Evolutionary conservation across 1,284 basidiomycete genomes (phyloP).

Genomic region (Phellopilus nigrolimitatus): DNA sequence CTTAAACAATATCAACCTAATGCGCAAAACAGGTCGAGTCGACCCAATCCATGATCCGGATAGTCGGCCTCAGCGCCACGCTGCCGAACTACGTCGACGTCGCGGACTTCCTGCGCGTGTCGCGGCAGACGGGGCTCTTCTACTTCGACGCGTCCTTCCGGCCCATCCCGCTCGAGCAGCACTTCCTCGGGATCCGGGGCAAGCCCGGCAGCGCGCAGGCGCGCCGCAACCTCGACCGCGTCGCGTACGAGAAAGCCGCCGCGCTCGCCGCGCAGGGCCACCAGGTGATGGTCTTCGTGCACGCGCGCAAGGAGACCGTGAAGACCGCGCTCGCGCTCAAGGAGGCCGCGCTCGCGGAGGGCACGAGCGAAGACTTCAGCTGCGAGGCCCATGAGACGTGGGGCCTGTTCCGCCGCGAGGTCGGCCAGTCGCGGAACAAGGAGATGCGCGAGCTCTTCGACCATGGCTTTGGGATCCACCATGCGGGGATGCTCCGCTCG

Average conservation of each 20-base stretch:
- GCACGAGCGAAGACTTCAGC: constrained; percentile 71
- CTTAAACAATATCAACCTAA: too few relatives aligned
- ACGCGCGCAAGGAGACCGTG: constrained; percentile 97
- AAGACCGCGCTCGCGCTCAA: constrained; percentile 88
- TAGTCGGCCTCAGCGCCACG: constrained; percentile 97
- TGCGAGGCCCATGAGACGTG: constrained; percentile 78
- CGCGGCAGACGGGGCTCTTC: constrained; percentile 88
- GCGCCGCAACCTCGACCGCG: constrained; percentile 86
- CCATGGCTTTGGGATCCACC: constrained; percentile 94
- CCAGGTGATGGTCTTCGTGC: constrained; percentile 99
- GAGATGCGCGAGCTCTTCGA: constrained; percentile 97
- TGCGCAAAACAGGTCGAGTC: constrained; percentile 76
- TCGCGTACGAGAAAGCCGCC: constrained; percentile 88
- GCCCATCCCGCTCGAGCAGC: constrained; percentile 95
- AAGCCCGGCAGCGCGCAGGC: constrained; percentile 74
- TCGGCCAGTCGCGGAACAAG: constrained; percentile 83
- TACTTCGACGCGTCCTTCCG: constrained; percentile 98
- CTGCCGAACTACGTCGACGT: constrained; percentile 98
- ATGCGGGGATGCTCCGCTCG: constrained; percentile 95
- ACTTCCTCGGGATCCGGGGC: constrained; percentile 95
- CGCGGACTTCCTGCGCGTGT: constrained; percentile 94
- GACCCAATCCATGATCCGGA: constrained; percentile 95
- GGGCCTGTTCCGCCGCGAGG: constrained; percentile 70
- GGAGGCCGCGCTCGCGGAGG: constrained; percentile 77
- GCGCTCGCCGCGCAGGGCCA: constrained; percentile 84